Conservation (phyloP, 495 filamentous ascomycete genomes). For the Pseudoneurospora amorphoporcata region DNA sequence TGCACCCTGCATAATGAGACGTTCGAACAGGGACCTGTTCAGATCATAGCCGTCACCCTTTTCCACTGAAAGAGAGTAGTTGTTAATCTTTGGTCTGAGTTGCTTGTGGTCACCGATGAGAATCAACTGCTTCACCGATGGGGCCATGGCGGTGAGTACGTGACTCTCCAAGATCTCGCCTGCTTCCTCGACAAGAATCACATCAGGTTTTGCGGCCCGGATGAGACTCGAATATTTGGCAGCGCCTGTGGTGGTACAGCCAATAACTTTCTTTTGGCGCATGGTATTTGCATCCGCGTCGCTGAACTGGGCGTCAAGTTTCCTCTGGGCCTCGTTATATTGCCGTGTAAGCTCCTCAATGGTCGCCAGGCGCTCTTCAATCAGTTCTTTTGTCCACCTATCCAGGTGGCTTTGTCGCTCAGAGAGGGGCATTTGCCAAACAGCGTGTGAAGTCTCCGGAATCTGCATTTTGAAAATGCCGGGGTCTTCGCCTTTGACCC, state of each 20-base stretch:
- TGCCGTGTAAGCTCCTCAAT: constrained; percentile 26
- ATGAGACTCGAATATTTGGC: constrained; percentile 51
- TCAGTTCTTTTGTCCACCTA: constrained; percentile 41
- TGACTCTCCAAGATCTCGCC: constrained; percentile 70
- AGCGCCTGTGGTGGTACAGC: constrained; percentile 65
- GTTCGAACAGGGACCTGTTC: constrained; percentile 63
- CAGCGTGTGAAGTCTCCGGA: constrained; percentile 1
- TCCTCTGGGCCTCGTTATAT: constrained; percentile 34
- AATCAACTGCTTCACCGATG: constrained; percentile 54
- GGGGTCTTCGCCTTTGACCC: constrained; percentile 41
- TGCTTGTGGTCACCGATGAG: constrained; percentile 75
- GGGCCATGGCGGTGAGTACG: constrained; percentile 51
- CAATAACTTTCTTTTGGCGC: constrained; percentile 51
- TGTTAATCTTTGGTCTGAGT: constrained; percentile 60
- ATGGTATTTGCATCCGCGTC: constrained; percentile 40
- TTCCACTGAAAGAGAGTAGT: constrained; percentile 53
- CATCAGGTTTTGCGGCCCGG: constrained; percentile 37
- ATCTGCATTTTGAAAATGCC: constrained; percentile 30
- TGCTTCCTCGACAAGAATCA: constrained; percentile 66
- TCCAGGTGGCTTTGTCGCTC: constrained; percentile 25
- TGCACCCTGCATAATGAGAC: constrained; percentile 46
- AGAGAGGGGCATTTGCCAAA: constrained; percentile 45
- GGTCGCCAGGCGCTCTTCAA: constrained; percentile 36
- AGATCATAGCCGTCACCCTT: constrained; percentile 60
- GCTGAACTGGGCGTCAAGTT: constrained; percentile 30